These are phyloP conservation scores for Aureobasidium sp. DNA, from an alignment of 2,329 filamentous ascomycete species.

Conservation along the genomic window DNA sequence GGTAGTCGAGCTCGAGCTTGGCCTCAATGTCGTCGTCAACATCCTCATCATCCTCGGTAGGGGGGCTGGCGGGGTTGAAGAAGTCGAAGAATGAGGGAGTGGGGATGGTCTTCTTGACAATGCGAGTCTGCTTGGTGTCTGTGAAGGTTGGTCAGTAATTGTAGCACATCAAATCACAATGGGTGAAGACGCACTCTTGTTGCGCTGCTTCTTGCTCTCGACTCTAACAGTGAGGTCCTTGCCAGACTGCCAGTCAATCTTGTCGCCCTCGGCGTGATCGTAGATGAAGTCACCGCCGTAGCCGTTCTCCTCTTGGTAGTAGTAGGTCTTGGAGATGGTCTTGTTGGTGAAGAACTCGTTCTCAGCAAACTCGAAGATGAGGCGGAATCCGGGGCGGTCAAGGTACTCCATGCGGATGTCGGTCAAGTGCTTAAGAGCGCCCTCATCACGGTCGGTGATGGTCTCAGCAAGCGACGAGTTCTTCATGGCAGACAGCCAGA, in stretches of 20 bases:
- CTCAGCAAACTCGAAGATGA: conserved; percentile 93
- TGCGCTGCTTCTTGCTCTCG: conserved; percentile 99
- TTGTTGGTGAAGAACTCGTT: conserved; percentile 99
- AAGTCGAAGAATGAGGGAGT: conserved; percentile 98
- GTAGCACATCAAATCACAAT: too few relatives aligned
- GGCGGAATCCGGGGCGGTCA: conserved; percentile 92
- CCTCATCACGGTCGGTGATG: conserved; percentile 96
- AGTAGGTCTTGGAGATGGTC: conserved; percentile 95
- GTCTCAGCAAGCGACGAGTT: conserved; percentile 98
- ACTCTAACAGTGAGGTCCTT: conserved; percentile 91
- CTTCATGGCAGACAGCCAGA: conserved; percentile 99
- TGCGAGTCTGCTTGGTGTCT: conserved; percentile 99
- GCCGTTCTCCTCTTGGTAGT: conserved; percentile 96
- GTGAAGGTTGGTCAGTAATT: conserved; percentile 16
- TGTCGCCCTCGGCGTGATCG: conserved; percentile 95
- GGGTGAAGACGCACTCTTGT: conserved; percentile 72
- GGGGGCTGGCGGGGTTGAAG: conserved; percentile 87
- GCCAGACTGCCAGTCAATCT: conserved; percentile 91
- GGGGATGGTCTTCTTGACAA: conserved; percentile 98
- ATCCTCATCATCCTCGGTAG: conserved; percentile 68
- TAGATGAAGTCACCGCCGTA: conserved; percentile 99
- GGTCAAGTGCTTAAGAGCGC: conserved; percentile 76
- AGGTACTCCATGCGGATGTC: conserved; percentile 99
- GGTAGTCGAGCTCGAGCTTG: conserved; percentile 95
- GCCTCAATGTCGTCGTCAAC: conserved; percentile 89